Evolutionary conservation across 352 stramenopile genomes (phyloP).

Genomic region (Vaucheria bursata): DNA sequence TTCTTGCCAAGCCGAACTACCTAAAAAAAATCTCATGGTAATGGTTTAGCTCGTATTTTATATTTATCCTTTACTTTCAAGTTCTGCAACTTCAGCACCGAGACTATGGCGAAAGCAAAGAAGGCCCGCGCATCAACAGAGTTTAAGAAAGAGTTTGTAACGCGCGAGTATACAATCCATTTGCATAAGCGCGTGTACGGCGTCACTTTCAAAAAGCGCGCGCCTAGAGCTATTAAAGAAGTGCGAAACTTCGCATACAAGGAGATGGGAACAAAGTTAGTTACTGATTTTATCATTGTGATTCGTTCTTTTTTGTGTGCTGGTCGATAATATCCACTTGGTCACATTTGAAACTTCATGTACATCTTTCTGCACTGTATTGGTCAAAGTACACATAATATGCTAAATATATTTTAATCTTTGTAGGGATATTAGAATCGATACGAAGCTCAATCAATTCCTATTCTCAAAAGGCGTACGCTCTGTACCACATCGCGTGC

Average conservation of each 20-base stretch:
- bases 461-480: conserved; percentile 73
- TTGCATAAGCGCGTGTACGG: conserved; percentile 92
- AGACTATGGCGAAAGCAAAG: conserved; percentile 47
- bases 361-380: too few species aligned
- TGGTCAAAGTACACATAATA: too few species aligned
- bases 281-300: too few species aligned
- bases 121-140: conserved; percentile 28
- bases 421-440: conserved; percentile 44
- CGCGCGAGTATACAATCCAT: conserved; percentile 97
- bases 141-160: conserved; percentile 88
- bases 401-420: too few species aligned
- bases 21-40: too few species aligned
- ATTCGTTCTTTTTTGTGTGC: too few species aligned
- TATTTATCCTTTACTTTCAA: background rate
- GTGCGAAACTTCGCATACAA: conserved; percentile 95
- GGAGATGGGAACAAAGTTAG: conserved; percentile 84
- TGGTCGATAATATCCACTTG: too few species aligned
- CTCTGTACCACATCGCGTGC: conserved; percentile 92
- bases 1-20: too few species aligned
- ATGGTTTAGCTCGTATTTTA: too few species aligned
- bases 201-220: conserved; percentile 93
- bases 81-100: background rate
- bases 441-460: conserved; percentile 49
- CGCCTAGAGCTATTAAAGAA: conserved; percentile 87
- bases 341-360: too few species aligned